Conservation (phyloP, 768 basidiomycete species). For the Stropharia rugosoannulata region DNA sequence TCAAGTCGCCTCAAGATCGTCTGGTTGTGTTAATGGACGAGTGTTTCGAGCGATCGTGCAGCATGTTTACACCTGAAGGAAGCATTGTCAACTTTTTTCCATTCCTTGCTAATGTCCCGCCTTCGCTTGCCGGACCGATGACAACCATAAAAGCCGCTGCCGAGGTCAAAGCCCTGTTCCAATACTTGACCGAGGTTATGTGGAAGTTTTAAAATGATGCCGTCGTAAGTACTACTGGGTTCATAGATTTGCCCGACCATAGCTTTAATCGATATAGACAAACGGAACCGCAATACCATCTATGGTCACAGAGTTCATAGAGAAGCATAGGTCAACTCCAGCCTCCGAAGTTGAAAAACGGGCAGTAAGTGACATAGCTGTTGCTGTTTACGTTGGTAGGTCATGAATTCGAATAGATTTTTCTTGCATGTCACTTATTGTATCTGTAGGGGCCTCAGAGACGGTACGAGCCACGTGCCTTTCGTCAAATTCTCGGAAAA, state of each 20-base stretch:
- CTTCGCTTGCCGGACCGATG: slow-evolving; percentile 12
- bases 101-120: slow-evolving; percentile 8
- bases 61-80: slow-evolving; percentile 3
- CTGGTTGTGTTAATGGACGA: slow-evolving; percentile 6
- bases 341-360: not conserved
- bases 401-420: too few relatives aligned
- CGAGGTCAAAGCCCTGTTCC: not conserved
- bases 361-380: not conserved
- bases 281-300: not conserved
- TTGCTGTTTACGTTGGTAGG: not conserved
- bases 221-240: not conserved
- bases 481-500: not conserved
- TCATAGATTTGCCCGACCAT: not conserved
- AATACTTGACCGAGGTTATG: slow-evolving; percentile 3
- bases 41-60: not conserved
- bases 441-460: not conserved
- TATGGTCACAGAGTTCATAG: not conserved
- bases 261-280: not conserved
- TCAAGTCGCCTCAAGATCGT: slow-evolving; percentile 11
- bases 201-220: slow-evolving; percentile 1
- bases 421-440: too few relatives aligned
- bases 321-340: not conserved
- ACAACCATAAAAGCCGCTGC: slow-evolving; percentile 1
- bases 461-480: not conserved
- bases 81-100: slow-evolving; percentile 13